Evolutionary conservation across 2,329 filamentous ascomycete species (phyloP).

Genomic region (Ophiosphaerella korrae): DNA sequence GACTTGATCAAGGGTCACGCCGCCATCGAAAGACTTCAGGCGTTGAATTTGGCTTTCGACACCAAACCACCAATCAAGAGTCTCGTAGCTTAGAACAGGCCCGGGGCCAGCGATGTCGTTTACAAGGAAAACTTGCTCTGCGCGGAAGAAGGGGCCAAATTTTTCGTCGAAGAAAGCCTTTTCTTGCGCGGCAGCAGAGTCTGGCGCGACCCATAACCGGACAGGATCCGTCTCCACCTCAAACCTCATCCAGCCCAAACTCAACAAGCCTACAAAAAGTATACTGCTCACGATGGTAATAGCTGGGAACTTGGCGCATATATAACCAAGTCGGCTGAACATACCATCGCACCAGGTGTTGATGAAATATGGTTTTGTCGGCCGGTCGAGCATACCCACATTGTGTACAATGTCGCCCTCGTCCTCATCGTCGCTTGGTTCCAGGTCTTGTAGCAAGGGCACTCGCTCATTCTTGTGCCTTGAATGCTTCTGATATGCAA

Average conservation of each 20-base stretch:
- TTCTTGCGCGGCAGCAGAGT: slow-evolving; percentile 86
- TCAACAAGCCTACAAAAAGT: slow-evolving; percentile 77
- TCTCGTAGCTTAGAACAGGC: slow-evolving; percentile 86
- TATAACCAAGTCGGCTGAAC: slow-evolving; percentile 80
- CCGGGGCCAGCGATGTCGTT: slow-evolving; percentile 78
- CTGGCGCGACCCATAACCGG: slow-evolving; percentile 93
- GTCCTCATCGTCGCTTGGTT: slow-evolving; percentile 89
- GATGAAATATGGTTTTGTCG: slow-evolving; percentile 77
- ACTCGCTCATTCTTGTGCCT: slow-evolving; percentile 79
- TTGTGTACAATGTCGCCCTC: slow-evolving; percentile 83
- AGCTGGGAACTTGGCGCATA: slow-evolving; percentile 80
- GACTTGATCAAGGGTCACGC: slow-evolving; percentile 76
- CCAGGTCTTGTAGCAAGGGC: slow-evolving; percentile 82
- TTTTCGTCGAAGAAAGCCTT: slow-evolving; percentile 92
- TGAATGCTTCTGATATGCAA: slow-evolving; percentile 75
- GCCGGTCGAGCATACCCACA: slow-evolving; percentile 76
- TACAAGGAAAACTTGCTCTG: slow-evolving; percentile 90
- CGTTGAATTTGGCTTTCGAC: slow-evolving; percentile 78
- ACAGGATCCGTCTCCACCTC: slow-evolving; percentile 90
- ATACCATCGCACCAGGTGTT: slow-evolving; percentile 81
- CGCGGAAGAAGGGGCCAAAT: slow-evolving; percentile 94
- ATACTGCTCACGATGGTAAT: slow-evolving; percentile 80
- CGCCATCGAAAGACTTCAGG: slow-evolving; percentile 71
- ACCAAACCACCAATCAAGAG: slow-evolving; percentile 89
- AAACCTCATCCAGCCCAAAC: slow-evolving; percentile 86